A percentile compares a stretch with the other conserved stretches of the same genome.
Evolutionary conservation across 306 rosid species (phyloP).

Genomic region (Quillaja saponaria): DNA sequence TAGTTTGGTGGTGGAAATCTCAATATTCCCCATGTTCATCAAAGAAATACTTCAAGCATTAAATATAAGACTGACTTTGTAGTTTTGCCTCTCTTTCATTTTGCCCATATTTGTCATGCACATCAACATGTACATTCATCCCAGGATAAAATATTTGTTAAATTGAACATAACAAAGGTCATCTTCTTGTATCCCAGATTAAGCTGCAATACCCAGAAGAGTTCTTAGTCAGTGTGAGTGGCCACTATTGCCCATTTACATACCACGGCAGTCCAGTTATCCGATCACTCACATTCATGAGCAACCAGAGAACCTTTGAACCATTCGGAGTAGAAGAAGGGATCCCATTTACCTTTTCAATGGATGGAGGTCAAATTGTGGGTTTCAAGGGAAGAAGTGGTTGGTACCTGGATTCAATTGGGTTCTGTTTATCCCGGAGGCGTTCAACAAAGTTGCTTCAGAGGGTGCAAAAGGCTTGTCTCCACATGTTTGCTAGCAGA

Average conservation of each 20-base stretch:
- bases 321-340: constrained; percentile 66
- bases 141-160: too few species aligned
- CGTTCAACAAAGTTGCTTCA: constrained; percentile 38
- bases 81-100: too few species aligned
- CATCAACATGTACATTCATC: too few species aligned
- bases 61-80: too few species aligned
- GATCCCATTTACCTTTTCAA: constrained; percentile 54
- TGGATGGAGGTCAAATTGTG: constrained; percentile 56
- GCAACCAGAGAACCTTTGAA: constrained; percentile 56
- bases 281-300: constrained; percentile 56
- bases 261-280: constrained; percentile 44
- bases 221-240: constrained; percentile 47
- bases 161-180: too few species aligned
- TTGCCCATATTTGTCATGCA: too few species aligned
- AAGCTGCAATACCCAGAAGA: constrained; percentile 61
- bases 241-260: constrained; percentile 47
- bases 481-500: constrained; percentile 36
- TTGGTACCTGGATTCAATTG: constrained; percentile 55
- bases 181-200: constrained; percentile 34
- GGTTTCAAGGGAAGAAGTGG: constrained; percentile 57
- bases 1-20: too few species aligned
- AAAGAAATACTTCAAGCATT: too few species aligned
- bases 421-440: constrained; percentile 35
- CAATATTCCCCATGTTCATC: too few species aligned
- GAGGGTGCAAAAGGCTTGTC: constrained; percentile 42